These are phyloP conservation scores for Elsinoe arachidis DNA, from an alignment of 2,329 filamentous ascomycete genomes.

Conservation along the genomic window DNA sequence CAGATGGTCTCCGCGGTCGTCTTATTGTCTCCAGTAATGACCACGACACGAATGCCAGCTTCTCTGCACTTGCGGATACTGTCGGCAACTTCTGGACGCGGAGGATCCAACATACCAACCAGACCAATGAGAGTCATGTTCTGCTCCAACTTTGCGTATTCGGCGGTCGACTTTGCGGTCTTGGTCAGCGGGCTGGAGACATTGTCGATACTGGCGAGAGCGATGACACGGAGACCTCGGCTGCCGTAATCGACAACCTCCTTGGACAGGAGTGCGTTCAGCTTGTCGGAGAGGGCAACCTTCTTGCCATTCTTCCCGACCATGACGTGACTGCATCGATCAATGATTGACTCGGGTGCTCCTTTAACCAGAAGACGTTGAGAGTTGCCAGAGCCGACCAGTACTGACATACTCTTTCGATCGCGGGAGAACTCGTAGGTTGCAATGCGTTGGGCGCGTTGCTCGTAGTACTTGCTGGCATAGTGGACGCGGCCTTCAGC, in stretches of 20 bases:
- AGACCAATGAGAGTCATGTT: constrained; percentile 90
- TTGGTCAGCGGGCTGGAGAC: constrained; percentile 60
- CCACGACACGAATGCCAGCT: constrained; percentile 91
- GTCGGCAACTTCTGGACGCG: constrained; percentile 77
- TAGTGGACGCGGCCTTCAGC: constrained; percentile 62
- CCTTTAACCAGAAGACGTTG: constrained; percentile 92
- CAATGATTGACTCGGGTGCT: constrained; percentile 87
- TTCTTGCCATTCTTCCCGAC: constrained; percentile 71
- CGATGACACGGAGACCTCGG: constrained; percentile 87
- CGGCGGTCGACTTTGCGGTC: constrained; percentile 65
- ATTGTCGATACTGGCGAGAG: constrained; percentile 75
- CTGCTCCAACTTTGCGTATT: constrained; percentile 84
- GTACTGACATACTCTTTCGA: constrained; percentile 97
- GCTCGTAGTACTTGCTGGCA: constrained; percentile 77
- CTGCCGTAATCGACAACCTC: constrained; percentile 88
- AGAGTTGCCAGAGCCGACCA: constrained; percentile 60
- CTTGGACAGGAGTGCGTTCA: constrained; percentile 61
- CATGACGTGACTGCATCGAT: constrained; percentile 77
- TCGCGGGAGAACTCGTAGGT: constrained; percentile 97
- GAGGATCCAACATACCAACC: constrained; percentile 93
- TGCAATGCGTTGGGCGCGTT: constrained; percentile 62
- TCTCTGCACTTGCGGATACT: constrained; percentile 85
- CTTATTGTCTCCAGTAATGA: constrained; percentile 96
- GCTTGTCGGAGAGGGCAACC: constrained; percentile 60
- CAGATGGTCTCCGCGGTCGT: constrained; percentile 98